Conservation (phyloP, 2,329 filamentous ascomycete species). For the Epichloe brachyelytri region DNA sequence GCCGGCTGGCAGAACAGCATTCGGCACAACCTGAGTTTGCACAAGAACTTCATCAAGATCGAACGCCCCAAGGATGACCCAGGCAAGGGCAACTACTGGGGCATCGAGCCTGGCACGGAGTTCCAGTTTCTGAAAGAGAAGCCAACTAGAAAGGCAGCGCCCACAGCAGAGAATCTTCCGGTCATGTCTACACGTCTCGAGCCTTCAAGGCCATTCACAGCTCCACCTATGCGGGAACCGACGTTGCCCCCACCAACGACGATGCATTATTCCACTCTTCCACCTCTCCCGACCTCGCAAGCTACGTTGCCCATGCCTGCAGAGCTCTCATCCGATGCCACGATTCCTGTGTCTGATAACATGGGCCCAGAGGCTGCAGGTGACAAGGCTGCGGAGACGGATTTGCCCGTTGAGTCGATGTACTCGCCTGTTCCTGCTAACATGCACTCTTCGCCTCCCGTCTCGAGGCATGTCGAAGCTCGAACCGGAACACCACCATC, state of each 20-base stretch:
- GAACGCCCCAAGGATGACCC: constrained; percentile 94
- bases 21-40: constrained; percentile 89
- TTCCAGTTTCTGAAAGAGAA: constrained; percentile 83
- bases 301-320: constrained; percentile 27
- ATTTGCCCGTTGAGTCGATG: constrained; percentile 29
- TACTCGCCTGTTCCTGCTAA: constrained; percentile 58
- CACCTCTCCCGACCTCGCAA: constrained; percentile 26
- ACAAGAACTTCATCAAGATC: constrained; percentile 93
- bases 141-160: constrained; percentile 45
- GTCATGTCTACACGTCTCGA: constrained; percentile 46
- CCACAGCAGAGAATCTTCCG: constrained; percentile 43
- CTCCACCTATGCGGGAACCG: constrained; percentile 28
- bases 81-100: constrained; percentile 96
- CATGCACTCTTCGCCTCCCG: constrained; percentile 85
- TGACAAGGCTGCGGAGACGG: constrained; percentile 30
- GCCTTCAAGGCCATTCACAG: constrained; percentile 29
- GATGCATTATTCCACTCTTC: constrained; percentile 24
- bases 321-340: constrained; percentile 66
- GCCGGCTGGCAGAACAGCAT: constrained; percentile 99
- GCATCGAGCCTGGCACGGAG: constrained; percentile 82
- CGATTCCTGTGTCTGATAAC: constrained; percentile 58
- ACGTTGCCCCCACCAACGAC: constrained; percentile 33
- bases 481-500: constrained; percentile 68
- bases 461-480: constrained; percentile 44
- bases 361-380: constrained; percentile 37